phyloP scores from a whole-genome alignment of 768 basidiomycete species.

The Candolleomyces eurysporus region DNA sequence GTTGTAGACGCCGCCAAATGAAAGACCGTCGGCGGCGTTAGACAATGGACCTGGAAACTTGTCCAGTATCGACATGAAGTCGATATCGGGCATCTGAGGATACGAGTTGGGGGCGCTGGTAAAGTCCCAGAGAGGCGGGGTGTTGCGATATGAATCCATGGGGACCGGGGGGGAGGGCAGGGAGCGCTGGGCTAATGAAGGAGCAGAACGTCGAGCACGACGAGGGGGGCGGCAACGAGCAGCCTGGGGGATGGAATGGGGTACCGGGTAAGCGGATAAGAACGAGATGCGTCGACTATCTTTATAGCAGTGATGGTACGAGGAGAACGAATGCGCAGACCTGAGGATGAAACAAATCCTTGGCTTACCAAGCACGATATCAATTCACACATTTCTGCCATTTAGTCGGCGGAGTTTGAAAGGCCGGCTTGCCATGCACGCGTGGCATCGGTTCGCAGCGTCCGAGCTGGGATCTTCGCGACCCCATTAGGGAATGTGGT shows the following conservation, averaged over 20 bases:
- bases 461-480: too few species aligned
- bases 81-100: constrained; percentile 68
- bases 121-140: constrained; percentile 66
- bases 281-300: not conserved
- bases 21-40: constrained; percentile 13
- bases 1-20: constrained; percentile 22
- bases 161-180: constrained; percentile 5
- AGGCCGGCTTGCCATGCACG: not conserved
- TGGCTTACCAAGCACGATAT: constrained; percentile 9
- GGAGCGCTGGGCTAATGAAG: not conserved
- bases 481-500: too few species aligned
- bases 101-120: constrained; percentile 50
- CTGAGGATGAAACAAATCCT: constrained; percentile 7
- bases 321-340: not conserved
- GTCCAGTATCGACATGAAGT: constrained; percentile 74
- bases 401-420: not conserved
- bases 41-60: constrained; percentile 49
- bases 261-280: not conserved
- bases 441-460: not conserved
- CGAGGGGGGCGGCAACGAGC: constrained; percentile 5
- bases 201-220: constrained; percentile 1
- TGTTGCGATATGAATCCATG: constrained; percentile 52
- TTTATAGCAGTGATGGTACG: constrained; percentile 8
- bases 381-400: not conserved
- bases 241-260: not conserved